A percentile compares a stretch with the other conserved stretches of the same genome.
phyloP scores from a whole-genome alignment of 768 basidiomycete species.

The Boletus edulis region DNA sequence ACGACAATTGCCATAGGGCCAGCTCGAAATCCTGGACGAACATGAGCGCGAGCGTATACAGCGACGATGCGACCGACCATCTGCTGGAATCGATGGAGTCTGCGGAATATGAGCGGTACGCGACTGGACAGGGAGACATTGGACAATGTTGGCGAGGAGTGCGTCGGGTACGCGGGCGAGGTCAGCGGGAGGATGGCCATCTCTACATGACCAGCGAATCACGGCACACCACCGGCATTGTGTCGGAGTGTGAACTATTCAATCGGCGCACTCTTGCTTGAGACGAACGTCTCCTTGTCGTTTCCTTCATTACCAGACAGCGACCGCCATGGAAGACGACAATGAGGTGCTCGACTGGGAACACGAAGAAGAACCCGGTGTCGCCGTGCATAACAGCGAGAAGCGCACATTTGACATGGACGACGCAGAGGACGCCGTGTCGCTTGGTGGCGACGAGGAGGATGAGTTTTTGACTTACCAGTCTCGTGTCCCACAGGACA shows the following conservation, averaged over 20 bases:
- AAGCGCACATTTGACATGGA: slow-evolving; percentile 30
- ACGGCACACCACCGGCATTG: slow-evolving; percentile 24
- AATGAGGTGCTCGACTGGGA: slow-evolving; percentile 72
- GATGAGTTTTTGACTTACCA: slow-evolving; percentile 53
- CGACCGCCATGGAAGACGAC: slow-evolving; percentile 59
- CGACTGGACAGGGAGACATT: slow-evolving; percentile 42
- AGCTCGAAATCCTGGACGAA: slow-evolving; percentile 85
- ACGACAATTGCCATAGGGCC: slow-evolving; percentile 94
- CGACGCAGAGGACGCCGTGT: slow-evolving; percentile 62
- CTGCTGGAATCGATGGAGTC: slow-evolving; percentile 79
- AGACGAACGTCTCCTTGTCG: slow-evolving; percentile 9
- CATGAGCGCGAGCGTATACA: neutral
- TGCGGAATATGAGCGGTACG: slow-evolving; percentile 76
- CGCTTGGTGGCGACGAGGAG: slow-evolving; percentile 71
- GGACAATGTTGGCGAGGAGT: slow-evolving; percentile 8
- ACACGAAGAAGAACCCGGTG: slow-evolving; percentile 45
- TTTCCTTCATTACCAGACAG: slow-evolving; percentile 9
- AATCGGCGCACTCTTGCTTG: slow-evolving; percentile 9
- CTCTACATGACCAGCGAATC: neutral
- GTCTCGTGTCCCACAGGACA: slow-evolving; percentile 32
- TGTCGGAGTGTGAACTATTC: slow-evolving; percentile 16
- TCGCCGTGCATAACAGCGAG: slow-evolving; percentile 43
- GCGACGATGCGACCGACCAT: slow-evolving; percentile 54
- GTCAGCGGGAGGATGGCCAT: slow-evolving; percentile 36
- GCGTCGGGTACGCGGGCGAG: slow-evolving; percentile 24